A percentile compares a stretch with the other conserved stretches of the same genome.
Conservation (phyloP, 305 asterid species). For the Rubia balearica region DNA sequence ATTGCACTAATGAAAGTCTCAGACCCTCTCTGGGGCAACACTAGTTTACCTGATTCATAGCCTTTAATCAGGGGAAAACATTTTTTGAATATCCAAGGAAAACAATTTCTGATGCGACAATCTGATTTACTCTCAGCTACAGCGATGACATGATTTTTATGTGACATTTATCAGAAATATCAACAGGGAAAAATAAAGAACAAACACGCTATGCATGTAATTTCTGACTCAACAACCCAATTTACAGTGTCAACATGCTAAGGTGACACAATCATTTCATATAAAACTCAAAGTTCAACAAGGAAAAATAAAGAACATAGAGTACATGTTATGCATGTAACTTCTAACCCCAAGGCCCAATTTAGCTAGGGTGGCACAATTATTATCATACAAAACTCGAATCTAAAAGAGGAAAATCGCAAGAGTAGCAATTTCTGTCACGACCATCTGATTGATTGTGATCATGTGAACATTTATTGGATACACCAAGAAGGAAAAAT, state of each 20-base stretch:
- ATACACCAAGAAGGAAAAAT: no score
- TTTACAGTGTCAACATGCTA: not conserved
- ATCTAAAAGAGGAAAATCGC: no score
- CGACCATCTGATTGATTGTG: no score
- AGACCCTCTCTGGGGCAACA: constrained; percentile 64
- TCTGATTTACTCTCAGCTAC: not conserved
- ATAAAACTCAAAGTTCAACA: no score
- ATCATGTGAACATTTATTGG: no score
- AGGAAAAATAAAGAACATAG: not conserved
- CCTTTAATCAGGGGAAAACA: not conserved
- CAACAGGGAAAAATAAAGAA: not conserved
- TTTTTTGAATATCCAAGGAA: no score
- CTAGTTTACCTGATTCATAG: constrained; percentile 45
- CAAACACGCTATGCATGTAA: not conserved
- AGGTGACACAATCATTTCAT: not conserved
- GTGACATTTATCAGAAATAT: not conserved
- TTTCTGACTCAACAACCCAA: not conserved
- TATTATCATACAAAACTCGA: no score
- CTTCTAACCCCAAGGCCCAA: not conserved
- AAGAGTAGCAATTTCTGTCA: no score
- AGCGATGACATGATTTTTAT: not conserved
- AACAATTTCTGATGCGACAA: not conserved
- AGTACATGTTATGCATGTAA: not conserved
- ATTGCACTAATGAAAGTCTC: constrained; percentile 75
- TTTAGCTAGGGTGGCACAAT: no score